phyloP scores from a whole-genome alignment of 768 basidiomycete genomes.

The Collybiopsis confluens region DNA sequence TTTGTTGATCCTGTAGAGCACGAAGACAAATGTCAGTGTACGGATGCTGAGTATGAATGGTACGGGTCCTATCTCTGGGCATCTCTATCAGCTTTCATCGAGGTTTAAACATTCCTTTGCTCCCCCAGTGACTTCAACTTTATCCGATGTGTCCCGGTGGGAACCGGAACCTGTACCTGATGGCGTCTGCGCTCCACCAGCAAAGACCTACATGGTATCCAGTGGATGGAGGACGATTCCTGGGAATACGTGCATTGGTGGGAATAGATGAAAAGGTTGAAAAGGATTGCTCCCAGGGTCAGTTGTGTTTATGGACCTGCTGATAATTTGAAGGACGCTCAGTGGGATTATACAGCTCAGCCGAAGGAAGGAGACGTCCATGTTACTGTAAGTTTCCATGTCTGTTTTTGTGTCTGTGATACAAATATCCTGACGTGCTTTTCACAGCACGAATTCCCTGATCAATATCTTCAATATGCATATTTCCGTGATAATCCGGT shows the following conservation, averaged over 20 bases:
- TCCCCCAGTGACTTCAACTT: slow-evolving; percentile 83
- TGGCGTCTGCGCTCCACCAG: slow-evolving; percentile 58
- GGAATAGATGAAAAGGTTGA: slow-evolving; percentile 62
- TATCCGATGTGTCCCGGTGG: slow-evolving; percentile 79
- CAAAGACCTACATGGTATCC: slow-evolving; percentile 75
- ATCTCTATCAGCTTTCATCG: neutral
- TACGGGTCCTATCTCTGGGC: slow-evolving; percentile 32
- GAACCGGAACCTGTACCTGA: slow-evolving; percentile 85
- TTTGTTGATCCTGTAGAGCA: slow-evolving; percentile 82
- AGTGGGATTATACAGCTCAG: slow-evolving; percentile 46
- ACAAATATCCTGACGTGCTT: neutral
- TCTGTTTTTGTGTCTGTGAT: neutral
- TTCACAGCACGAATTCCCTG: slow-evolving; percentile 60
- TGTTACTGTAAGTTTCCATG: slow-evolving; percentile 58
- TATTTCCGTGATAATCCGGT: slow-evolving; percentile 85
- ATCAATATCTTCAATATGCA: slow-evolving; percentile 66
- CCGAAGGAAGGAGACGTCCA: slow-evolving; percentile 77
- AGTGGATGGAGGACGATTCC: slow-evolving; percentile 92
- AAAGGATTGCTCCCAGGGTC: slow-evolving; percentile 81
- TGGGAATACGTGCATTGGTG: slow-evolving; percentile 83
- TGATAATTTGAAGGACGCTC: neutral
- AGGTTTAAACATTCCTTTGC: neutral
- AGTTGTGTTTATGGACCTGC: slow-evolving; percentile 22
- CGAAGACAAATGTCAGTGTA: slow-evolving; percentile 80
- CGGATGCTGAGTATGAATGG: slow-evolving; percentile 93